phyloP scores from a whole-genome alignment of 2,329 filamentous ascomycete species.

The Calonectria henricotiae region DNA sequence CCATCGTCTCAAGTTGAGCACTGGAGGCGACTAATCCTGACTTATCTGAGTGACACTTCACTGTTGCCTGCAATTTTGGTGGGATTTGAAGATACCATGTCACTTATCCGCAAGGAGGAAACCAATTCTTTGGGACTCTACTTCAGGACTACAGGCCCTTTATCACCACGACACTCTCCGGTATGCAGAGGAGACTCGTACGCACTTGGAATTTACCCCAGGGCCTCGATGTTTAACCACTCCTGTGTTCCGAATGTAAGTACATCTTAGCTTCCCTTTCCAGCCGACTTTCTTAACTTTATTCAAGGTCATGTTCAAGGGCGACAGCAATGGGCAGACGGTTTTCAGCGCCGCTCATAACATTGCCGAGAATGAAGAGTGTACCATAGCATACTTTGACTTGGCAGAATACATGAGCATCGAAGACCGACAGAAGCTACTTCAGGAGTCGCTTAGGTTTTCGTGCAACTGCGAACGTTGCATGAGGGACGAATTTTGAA shows the following conservation, averaged over 20 bases:
- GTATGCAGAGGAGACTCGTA: constrained; percentile 1
- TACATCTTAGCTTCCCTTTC: accelerated
- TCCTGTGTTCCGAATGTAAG: constrained; percentile 13
- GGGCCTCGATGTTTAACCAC: constrained; percentile 12
- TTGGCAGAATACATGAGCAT: constrained; percentile 7
- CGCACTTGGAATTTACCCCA: constrained; percentile 3
- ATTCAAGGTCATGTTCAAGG: constrained; percentile 7
- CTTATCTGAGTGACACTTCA: constrained; percentile 3
- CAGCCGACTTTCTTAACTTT: not conserved
- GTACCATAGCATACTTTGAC: constrained; percentile 16
- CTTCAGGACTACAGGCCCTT: constrained; percentile 1
- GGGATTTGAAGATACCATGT: not conserved
- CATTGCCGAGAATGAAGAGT: constrained; percentile 1
- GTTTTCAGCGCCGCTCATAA: constrained; percentile 5
- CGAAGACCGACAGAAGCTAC: not conserved
- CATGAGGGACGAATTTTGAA: constrained; percentile 6
- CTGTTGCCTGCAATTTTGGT: not conserved
- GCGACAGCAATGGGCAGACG: constrained; percentile 3
- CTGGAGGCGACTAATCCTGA: not conserved
- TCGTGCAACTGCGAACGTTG: constrained; percentile 7
- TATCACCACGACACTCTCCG: not conserved
- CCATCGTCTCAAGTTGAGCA: not conserved
- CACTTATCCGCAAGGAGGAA: constrained; percentile 1
- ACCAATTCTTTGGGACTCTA: not conserved
- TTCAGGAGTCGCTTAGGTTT: not conserved